Evolutionary conservation across 169 alveolate genomes (phyloP), one percentile per base, ranked within the genome.

Genomic region (Plasmodium vivax): DNA sequence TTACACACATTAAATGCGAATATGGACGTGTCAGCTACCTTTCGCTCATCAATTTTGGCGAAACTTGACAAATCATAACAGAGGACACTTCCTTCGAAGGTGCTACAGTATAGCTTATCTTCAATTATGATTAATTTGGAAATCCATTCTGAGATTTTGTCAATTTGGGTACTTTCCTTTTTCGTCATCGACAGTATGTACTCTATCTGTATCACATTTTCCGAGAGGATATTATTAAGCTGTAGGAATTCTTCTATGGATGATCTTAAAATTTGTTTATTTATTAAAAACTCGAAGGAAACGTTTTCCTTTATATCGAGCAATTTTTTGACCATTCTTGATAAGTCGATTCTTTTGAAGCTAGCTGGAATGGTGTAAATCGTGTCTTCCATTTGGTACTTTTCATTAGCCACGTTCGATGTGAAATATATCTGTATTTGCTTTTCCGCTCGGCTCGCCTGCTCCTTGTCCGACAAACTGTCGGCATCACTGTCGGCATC

Each of bases 271-370:
- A 90, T 80, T 81, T 90, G 80, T 27, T 90, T 38, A 81, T 80
- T 90, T 80, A 90, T 90, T 68, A 90, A 80, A 90, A 90, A 90
- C 19, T 90, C 94, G 72, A 90, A 90, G 30, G 94, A 79, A 9
- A 90, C 56, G 73, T 81, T 90, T 58, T 82, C 94, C 14, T 90
- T 47, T 80, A 90, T 62, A 81, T 71, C 74, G 38, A 90, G 41
- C 83, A 90, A 62, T 38, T 80, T 72, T 71, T 90, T 90, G 72
- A 90, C 36, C 94, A 90, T 90, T 68, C 91, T 90, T 54, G 94
- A 90, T 47, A 90, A 68, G 74, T 90, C 94, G 32, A 90, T 90
- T 81, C 94, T 90, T 81, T 38, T 90, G 83, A 90, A 90, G 23
- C 51, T 68, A 27, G 83, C 47, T 68, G 94, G 94, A 45, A 90